phyloP scores from a whole-genome alignment of 2,329 filamentous ascomycete genomes.

The Epicoccum sorghinum region DNA sequence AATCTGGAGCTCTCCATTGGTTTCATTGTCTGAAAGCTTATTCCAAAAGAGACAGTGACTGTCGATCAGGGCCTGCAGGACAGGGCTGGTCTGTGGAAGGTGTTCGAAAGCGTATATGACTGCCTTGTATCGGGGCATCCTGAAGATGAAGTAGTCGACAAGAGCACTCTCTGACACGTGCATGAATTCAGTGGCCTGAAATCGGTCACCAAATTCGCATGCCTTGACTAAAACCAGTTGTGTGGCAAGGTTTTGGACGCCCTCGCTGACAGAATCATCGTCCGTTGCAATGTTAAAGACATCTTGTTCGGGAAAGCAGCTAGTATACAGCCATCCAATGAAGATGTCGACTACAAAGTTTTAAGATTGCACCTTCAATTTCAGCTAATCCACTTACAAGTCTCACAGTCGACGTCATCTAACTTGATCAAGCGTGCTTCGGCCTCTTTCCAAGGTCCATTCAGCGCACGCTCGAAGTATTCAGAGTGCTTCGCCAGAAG shows the following conservation, averaged over 20 bases:
- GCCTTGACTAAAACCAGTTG: constrained; percentile 1
- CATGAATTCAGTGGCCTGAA: constrained; percentile 3
- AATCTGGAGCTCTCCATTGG: neutral
- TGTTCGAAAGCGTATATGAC: constrained; percentile 17
- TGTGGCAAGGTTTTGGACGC: neutral
- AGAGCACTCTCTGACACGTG: neutral
- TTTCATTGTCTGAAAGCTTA: neutral
- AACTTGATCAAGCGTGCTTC: neutral
- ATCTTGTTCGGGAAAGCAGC: neutral
- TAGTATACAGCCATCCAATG: constrained; percentile 24
- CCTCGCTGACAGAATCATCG: too few species aligned
- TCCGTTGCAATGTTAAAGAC: neutral
- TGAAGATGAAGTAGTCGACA: neutral
- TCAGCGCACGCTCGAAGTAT: constrained; percentile 5
- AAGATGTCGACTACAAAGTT: constrained; percentile 18
- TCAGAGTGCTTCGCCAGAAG: neutral
- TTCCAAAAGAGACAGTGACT: neutral
- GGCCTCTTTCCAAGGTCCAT: neutral
- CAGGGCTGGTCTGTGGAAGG: constrained; percentile 7
- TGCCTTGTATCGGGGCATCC: neutral
- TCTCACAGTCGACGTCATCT: neutral
- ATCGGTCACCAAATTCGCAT: constrained; percentile 6
- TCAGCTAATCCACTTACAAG: neutral
- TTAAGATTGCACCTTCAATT: neutral
- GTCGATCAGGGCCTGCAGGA: constrained; percentile 19